A percentile compares a stretch with the other conserved stretches of the same genome.
phyloP scores from a whole-genome alignment of 2,329 filamentous ascomycete genomes.

The Pyrenophora graminea region DNA sequence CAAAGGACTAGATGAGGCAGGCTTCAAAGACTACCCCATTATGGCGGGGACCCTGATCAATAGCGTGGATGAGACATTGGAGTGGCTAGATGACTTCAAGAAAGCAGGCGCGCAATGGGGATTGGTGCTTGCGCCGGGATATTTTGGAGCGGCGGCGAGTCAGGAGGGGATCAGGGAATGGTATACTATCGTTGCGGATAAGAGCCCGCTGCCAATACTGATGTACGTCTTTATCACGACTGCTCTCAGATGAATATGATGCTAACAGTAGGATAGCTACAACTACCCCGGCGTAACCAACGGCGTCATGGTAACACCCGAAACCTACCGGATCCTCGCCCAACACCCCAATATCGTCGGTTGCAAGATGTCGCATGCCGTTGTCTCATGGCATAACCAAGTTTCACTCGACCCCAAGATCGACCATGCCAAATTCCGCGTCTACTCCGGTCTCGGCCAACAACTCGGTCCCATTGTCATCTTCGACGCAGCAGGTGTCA shows the following conservation, averaged over 20 bases:
- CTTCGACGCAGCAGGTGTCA: constrained; percentile 67
- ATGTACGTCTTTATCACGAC: constrained; percentile 51
- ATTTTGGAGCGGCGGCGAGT: constrained; percentile 63
- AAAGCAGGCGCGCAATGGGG: constrained; percentile 65
- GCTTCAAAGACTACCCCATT: constrained; percentile 63
- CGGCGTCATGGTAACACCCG: constrained; percentile 62
- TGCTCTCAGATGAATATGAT: not conserved
- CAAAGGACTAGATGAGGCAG: constrained; percentile 59
- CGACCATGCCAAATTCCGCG: constrained; percentile 62
- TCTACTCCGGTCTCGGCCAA: constrained; percentile 68
- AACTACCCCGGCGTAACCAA: constrained; percentile 71
- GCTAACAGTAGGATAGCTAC: constrained; percentile 51
- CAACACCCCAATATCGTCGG: constrained; percentile 69
- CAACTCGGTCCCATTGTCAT: constrained; percentile 66
- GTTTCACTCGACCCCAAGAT: constrained; percentile 64
- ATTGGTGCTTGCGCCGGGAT: constrained; percentile 66
- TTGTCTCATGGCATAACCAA: constrained; percentile 66
- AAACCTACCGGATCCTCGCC: constrained; percentile 63
- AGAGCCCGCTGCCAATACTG: constrained; percentile 63
- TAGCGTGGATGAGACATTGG: constrained; percentile 64
- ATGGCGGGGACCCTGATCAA: constrained; percentile 67
- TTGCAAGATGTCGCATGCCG: constrained; percentile 70
- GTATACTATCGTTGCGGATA: constrained; percentile 65
- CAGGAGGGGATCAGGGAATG: constrained; percentile 65
- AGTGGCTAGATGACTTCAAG: constrained; percentile 60